A percentile compares a stretch with the other conserved stretches of the same genome.
These are phyloP conservation scores for Seminavis robusta DNA, from an alignment of 108 stramenopile genomes.

Conservation along the genomic window DNA sequence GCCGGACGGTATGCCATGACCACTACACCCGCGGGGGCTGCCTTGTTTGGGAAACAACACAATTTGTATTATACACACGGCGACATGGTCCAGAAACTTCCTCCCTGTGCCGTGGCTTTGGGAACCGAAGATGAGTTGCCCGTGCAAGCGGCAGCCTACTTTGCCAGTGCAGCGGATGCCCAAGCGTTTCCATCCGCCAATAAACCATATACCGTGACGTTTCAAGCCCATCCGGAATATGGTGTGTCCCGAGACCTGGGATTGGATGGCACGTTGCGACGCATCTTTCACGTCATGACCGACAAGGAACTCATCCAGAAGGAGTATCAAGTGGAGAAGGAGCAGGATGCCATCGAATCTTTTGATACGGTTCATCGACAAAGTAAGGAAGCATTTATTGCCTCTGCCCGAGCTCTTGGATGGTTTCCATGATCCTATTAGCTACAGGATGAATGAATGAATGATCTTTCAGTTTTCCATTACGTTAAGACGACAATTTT, in stretches of 20 bases:
- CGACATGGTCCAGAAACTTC: constrained; percentile 70
- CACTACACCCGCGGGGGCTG: neutral
- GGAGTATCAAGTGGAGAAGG: constrained; percentile 8
- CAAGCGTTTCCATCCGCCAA: neutral
- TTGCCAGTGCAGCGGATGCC: constrained; percentile 25
- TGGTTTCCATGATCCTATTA: constrained; percentile 50
- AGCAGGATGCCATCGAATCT: constrained; percentile 30
- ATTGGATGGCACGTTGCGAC: constrained; percentile 30
- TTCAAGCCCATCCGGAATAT: constrained; percentile 84
- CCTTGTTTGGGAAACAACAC: constrained; percentile 5
- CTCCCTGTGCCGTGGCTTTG: constrained; percentile 44
- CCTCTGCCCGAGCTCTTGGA: constrained; percentile 34
- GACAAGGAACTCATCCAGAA: constrained; percentile 25
- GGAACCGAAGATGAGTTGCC: constrained; percentile 60
- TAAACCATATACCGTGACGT: constrained; percentile 60
- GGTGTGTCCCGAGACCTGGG: constrained; percentile 26
- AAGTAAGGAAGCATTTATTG: constrained; percentile 42
- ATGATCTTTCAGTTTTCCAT: no score
- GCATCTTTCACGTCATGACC: constrained; percentile 34
- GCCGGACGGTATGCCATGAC: constrained; percentile 34
- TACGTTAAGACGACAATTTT: no score
- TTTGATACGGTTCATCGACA: constrained; percentile 33
- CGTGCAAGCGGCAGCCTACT: constrained; percentile 68
- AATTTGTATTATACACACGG: constrained; percentile 74
- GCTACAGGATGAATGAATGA: no score